Evolutionary conservation across 2,329 filamentous ascomycete genomes (phyloP).

Genomic region (Xylogone sp.): DNA sequence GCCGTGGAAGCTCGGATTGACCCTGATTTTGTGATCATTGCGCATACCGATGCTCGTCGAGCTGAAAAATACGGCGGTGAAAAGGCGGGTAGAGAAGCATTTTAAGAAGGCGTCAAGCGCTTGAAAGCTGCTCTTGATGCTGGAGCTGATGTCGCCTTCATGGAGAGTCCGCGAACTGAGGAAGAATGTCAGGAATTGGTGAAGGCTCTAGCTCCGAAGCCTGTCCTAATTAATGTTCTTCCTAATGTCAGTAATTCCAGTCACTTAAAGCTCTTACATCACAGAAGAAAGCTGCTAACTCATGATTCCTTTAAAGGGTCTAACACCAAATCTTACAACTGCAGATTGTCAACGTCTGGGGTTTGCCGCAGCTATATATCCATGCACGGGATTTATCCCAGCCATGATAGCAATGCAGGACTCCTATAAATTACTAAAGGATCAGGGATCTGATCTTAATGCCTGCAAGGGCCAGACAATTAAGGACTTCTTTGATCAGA

Average conservation of each 20-base stretch:
- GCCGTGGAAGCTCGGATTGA: constrained; percentile 46
- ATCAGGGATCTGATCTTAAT: constrained; percentile 4
- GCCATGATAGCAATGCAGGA: constrained; percentile 8
- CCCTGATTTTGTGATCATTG: constrained; percentile 61
- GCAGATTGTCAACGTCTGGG: constrained; percentile 6
- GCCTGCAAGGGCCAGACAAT: constrained; percentile 5
- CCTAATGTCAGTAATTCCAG: neutral
- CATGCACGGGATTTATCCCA: constrained; percentile 7
- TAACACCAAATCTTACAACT: constrained; percentile 5
- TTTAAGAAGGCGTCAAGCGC: constrained; percentile 47
- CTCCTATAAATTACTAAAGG: constrained; percentile 4
- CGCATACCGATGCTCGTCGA: constrained; percentile 59
- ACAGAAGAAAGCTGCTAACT: neutral
- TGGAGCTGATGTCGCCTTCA: constrained; percentile 56
- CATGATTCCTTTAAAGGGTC: constrained; percentile 4
- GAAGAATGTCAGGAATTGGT: constrained; percentile 41
- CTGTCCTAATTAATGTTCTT: constrained; percentile 45
- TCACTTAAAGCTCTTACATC: neutral
- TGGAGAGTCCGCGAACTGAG: constrained; percentile 52
- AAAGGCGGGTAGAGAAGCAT: neutral
- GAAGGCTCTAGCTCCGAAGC: constrained; percentile 35
- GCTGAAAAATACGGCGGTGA: constrained; percentile 41
- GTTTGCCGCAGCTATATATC: constrained; percentile 7
- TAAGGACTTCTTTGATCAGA: constrained; percentile 6
- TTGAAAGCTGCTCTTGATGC: constrained; percentile 46